Base-by-base conservation (phyloP, 192 early-diverging fungal species). In the Umbelopsis sp. region DNA sequence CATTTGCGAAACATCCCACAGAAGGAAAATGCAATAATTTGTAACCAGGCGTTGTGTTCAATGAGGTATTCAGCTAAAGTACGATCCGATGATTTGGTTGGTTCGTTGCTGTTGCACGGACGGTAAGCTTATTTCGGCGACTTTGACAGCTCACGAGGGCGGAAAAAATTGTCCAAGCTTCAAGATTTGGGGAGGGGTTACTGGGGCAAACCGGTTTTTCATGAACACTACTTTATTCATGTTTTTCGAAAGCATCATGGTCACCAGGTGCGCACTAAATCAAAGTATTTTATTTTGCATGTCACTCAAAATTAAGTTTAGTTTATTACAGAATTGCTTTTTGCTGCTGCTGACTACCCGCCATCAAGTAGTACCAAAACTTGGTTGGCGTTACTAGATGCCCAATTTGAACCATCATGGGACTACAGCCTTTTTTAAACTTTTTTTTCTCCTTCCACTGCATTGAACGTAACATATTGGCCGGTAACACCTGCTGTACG, bases 91-190 rank as follows among this genome's bases (percentile, higher is more conserved):
- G 55, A 25, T 37, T 35, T 61, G 55, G 55, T 61, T 61, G 55
- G 55, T 61, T 35, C 55, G 33, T 16, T n/a, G 30, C 27, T 33
- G 55, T 61, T 61, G 55, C 55, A 61, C 55, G 55, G 55, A 61
- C 55, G 18, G 55, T 30, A 35, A 35, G 30, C 30, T 61, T 27
- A 61, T 61, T 61, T 61, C 55, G 55, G 55, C 27, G 55, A 61
- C 25, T 35, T 61, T 61, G 55, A 61, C 55, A 61, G 55, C 55
- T 61, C 55, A 61, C 55, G 55, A 61, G 55, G 55, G 30, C 16
- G 27, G 13, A 61, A 35, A 41, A 41, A 41, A 41, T 9, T 9
- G 37, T 41, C 37, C 37, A 41, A 41, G 37, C 37, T 41, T 41
- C 2, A 41, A 6, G 6, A 4, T 41, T 41, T 30, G 27, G 37